These are phyloP conservation scores for Phytophthora colocasiae DNA, from an alignment of 352 stramenopile genomes.

Conservation along the genomic window DNA sequence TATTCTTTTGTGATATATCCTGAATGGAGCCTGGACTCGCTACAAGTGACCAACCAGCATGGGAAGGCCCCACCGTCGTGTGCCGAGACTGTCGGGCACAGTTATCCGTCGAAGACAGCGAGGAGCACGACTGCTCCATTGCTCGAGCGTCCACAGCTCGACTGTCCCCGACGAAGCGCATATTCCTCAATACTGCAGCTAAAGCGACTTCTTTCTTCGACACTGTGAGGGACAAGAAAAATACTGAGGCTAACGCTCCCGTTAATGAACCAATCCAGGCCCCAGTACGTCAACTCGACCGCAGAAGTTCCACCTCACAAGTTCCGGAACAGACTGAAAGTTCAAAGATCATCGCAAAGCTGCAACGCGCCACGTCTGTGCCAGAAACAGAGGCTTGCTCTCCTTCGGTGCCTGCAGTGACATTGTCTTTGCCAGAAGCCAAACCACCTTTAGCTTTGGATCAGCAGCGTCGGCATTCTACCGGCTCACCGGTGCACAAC, in stretches of 20 bases:
- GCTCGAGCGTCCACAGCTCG: slow-evolving; percentile 4
- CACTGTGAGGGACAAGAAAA: slow-evolving; percentile 40
- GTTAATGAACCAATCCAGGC: slow-evolving; percentile 5
- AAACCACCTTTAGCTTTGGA: slow-evolving; percentile 1
- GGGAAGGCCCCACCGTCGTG: slow-evolving; percentile 43
- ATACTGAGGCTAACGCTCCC: not conserved
- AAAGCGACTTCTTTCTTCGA: slow-evolving; percentile 49
- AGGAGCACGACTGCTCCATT: slow-evolving; percentile 65
- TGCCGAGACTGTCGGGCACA: slow-evolving; percentile 63
- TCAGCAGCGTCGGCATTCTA: slow-evolving; percentile 6
- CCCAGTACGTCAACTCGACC: not conserved
- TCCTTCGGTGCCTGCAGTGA: slow-evolving; percentile 13
- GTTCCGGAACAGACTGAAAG: not conserved
- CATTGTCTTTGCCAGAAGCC: slow-evolving; percentile 1
- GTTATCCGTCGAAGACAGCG: slow-evolving; percentile 65
- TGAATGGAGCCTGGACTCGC: slow-evolving; percentile 63
- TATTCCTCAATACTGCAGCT: slow-evolving; percentile 31
- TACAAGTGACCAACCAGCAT: slow-evolving; percentile 45
- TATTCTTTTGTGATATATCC: no score
- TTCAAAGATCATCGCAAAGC: not conserved
- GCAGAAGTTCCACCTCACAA: slow-evolving; percentile 6
- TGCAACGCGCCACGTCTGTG: slow-evolving; percentile 22
- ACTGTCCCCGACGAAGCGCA: slow-evolving; percentile 26
- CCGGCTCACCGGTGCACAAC: slow-evolving; percentile 15
- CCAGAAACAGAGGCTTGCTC: slow-evolving; percentile 26